These are phyloP conservation scores for Erythrophleum fordii DNA, from an alignment of 306 rosid genomes.

Conservation along the genomic window DNA sequence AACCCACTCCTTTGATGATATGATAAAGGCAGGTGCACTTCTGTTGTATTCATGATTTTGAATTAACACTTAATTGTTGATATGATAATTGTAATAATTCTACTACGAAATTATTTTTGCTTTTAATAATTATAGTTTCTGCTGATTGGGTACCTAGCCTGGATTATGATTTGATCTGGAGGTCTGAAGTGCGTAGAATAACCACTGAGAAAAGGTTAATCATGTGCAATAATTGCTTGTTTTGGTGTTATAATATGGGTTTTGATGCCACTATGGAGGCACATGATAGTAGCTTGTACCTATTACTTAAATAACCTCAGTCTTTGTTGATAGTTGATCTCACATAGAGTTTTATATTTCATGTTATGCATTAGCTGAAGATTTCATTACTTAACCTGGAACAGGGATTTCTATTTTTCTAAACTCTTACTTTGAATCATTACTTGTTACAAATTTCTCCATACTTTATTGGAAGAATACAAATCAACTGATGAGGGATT, in stretches of 20 bases:
- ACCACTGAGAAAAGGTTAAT: background rate
- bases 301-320: background rate
- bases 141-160: background rate
- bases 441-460: background rate
- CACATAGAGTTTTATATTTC: background rate
- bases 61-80: background rate
- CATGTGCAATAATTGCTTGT: background rate
- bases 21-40: conserved; percentile 78
- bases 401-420: background rate
- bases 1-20: conserved; percentile 87
- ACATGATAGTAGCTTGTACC: background rate
- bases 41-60: background rate
- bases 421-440: background rate
- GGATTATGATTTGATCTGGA: background rate
- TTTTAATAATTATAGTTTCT: background rate
- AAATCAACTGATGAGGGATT: background rate
- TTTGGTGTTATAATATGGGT: background rate
- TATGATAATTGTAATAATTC: background rate
- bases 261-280: background rate
- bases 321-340: background rate
- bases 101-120: background rate
- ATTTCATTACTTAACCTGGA: background rate
- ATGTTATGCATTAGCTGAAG: background rate
- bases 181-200: background rate
- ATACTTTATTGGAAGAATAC: conserved; percentile 10